Conservation (phyloP, 331 rosid species). For the Stylosanthes scabra region DNA sequence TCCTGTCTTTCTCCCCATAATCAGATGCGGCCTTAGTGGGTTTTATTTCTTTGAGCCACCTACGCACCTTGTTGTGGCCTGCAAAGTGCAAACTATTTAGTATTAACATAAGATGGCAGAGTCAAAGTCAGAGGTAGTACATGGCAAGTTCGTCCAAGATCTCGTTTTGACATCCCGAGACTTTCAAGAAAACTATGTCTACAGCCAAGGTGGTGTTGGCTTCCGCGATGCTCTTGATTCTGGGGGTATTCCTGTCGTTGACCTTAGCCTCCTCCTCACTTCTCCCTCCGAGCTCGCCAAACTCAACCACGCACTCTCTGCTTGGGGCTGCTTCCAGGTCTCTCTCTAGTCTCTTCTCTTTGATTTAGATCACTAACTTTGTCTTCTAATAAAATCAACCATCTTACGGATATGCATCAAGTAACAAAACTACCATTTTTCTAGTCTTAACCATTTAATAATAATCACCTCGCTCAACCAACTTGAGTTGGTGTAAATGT, state of each 20-base stretch:
- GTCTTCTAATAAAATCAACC: too few species aligned
- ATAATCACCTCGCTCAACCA: too few species aligned
- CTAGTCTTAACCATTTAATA: too few species aligned
- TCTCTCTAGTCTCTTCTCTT: neutral
- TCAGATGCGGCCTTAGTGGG: too few species aligned
- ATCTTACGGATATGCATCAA: too few species aligned
- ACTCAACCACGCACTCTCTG: slow-evolving; percentile 54
- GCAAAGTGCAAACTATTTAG: too few species aligned
- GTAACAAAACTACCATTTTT: too few species aligned
- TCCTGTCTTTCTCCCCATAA: too few species aligned
- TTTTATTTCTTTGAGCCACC: too few species aligned
- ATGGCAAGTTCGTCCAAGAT: slow-evolving; percentile 51
- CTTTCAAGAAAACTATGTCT: slow-evolving; percentile 48
- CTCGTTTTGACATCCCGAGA: slow-evolving; percentile 33
- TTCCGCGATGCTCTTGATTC: slow-evolving; percentile 25
- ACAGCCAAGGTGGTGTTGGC: slow-evolving; percentile 48
- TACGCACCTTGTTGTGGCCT: too few species aligned
- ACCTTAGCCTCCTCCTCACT: slow-evolving; percentile 46
- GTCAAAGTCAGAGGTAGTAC: neutral
- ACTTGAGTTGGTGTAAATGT: too few species aligned
- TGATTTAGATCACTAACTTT: too few species aligned
- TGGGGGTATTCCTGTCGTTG: slow-evolving; percentile 57
- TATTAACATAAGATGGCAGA: slow-evolving; percentile 28
- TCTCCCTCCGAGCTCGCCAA: slow-evolving; percentile 55
- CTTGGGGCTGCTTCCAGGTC: slow-evolving; percentile 87